Percentiles rank a stretch among this genome's conserved stretches.
Conservation (phyloP, 1,139 yeast genomes). For the Sugiyamaella neomexicana region DNA sequence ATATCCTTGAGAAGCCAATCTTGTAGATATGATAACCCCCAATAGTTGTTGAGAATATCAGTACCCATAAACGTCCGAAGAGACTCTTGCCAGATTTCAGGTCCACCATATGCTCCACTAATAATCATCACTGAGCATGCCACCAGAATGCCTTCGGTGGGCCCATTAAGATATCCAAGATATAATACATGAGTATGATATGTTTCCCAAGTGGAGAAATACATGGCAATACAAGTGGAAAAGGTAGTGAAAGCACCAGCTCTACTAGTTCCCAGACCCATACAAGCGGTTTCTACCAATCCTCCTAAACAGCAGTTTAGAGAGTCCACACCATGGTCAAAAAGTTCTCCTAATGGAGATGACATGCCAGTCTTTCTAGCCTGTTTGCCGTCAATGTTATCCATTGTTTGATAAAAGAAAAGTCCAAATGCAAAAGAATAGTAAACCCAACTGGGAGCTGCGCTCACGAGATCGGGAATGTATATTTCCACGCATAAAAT, state of each 20-base stretch:
- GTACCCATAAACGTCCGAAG: slow-evolving; percentile 29
- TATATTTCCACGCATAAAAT: slow-evolving; percentile 55
- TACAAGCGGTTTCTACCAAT: slow-evolving; percentile 42
- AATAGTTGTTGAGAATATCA: slow-evolving; percentile 2
- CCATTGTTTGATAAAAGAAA: slow-evolving; percentile 79
- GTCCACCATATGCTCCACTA: slow-evolving; percentile 59
- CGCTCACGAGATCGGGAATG: slow-evolving; percentile 56
- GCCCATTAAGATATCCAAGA: slow-evolving; percentile 70
- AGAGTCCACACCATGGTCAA: slow-evolving; percentile 81
- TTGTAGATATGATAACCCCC: slow-evolving; percentile 26
- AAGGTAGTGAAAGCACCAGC: slow-evolving; percentile 55
- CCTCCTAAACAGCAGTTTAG: slow-evolving; percentile 56
- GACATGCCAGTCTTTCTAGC: slow-evolving; percentile 75
- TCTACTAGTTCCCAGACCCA: slow-evolving; percentile 45
- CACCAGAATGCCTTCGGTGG: slow-evolving; percentile 76
- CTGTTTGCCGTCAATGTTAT: slow-evolving; percentile 82
- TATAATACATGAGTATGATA: slow-evolving; percentile 71
- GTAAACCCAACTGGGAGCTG: slow-evolving; percentile 68
- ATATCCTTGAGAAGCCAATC: slow-evolving; percentile 39
- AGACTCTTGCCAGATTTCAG: slow-evolving; percentile 53
- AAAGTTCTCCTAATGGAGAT: slow-evolving; percentile 78
- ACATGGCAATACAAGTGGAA: slow-evolving; percentile 68
- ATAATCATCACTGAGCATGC: slow-evolving; percentile 53
- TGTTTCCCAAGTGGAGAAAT: slow-evolving; percentile 78
- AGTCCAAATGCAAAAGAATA: slow-evolving; percentile 66